phyloP scores from a whole-genome alignment of 345 rosid species.

The Noccaea caerulescens region DNA sequence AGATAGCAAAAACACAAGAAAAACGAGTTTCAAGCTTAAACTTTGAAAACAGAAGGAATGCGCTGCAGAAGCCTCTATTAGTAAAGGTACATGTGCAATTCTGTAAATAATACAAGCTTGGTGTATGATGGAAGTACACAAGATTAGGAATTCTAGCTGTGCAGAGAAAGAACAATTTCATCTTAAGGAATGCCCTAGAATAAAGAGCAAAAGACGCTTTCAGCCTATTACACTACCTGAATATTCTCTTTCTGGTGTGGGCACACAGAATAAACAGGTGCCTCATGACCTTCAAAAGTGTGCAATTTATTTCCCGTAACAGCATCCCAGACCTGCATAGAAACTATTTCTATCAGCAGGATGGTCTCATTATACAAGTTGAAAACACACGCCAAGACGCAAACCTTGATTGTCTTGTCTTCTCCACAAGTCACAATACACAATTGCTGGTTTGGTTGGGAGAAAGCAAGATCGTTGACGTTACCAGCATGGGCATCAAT shows the following conservation, averaged over 20 bases:
- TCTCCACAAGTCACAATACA: constrained; percentile 72
- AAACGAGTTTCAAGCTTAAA: constrained; percentile 26
- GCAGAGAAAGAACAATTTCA: constrained; percentile 9
- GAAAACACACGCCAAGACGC: constrained; percentile 7
- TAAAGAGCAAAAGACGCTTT: constrained; percentile 16
- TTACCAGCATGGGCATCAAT: constrained; percentile 73
- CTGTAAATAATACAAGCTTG: constrained; percentile 3
- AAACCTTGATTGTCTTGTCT: constrained; percentile 72
- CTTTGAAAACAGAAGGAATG: neutral
- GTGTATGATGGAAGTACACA: neutral
- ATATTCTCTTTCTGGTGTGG: constrained; percentile 69
- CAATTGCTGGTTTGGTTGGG: constrained; percentile 64
- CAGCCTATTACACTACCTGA: constrained; percentile 48
- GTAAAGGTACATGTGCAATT: neutral
- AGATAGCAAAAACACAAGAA: constrained; percentile 9
- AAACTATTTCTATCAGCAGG: constrained; percentile 14
- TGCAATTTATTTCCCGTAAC: constrained; percentile 54
- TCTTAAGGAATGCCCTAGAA: constrained; percentile 6
- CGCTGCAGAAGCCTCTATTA: constrained; percentile 14
- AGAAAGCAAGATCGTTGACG: constrained; percentile 75
- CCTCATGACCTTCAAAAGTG: constrained; percentile 77
- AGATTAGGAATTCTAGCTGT: constrained; percentile 13
- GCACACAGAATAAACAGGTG: constrained; percentile 74
- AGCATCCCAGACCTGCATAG: constrained; percentile 71
- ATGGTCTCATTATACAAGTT: constrained; percentile 10